A percentile compares a stretch with the other conserved stretches of the same genome.
Evolutionary conservation across 371 early-diverging fungal genomes (phyloP).

Genomic region (Mycotypha africana): DNA sequence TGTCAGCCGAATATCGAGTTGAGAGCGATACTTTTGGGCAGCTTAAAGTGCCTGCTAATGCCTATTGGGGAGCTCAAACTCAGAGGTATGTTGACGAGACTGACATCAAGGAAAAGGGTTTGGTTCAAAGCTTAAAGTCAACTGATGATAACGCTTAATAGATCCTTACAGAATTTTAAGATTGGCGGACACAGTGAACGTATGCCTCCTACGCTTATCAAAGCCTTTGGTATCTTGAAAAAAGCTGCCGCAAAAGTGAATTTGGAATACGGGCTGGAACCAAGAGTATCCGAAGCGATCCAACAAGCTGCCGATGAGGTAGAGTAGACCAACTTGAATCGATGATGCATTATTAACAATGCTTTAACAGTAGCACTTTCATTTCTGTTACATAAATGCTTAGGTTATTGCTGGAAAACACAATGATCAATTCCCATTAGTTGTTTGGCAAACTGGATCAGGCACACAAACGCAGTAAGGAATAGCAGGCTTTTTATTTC

Average conservation of each 20-base stretch:
- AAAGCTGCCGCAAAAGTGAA: constrained; percentile 92
- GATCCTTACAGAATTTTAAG: constrained; percentile 90
- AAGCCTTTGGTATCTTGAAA: constrained; percentile 92
- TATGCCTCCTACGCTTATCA: constrained; percentile 91
- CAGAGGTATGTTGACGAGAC: constrained; percentile 82
- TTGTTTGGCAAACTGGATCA: constrained; percentile 96
- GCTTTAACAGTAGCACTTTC: too few relatives aligned
- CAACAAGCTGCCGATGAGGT: constrained; percentile 80
- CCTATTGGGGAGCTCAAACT: constrained; percentile 97
- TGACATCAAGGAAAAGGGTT: background rate
- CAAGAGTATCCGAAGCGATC: constrained; percentile 79
- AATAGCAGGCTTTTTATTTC: background rate
- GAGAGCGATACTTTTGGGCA: constrained; percentile 95
- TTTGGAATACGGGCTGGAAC: constrained; percentile 76
- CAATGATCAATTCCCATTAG: constrained; percentile 90
- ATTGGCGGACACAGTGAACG: constrained; percentile 89
- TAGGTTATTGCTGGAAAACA: constrained; percentile 85
- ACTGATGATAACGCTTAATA: constrained; percentile 9
- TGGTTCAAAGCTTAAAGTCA: background rate
- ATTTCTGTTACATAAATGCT: too few relatives aligned
- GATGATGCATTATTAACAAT: too few relatives aligned
- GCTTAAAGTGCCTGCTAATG: constrained; percentile 87
- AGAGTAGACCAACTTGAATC: constrained; percentile 3
- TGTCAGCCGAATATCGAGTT: constrained; percentile 51
- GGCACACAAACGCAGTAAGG: constrained; percentile 91